Percentiles rank a stretch among this genome's conserved stretches.
These are phyloP conservation scores for Ophiostoma pallidulum DNA, from an alignment of 2,329 filamentous ascomycete genomes.

Conservation along the genomic window DNA sequence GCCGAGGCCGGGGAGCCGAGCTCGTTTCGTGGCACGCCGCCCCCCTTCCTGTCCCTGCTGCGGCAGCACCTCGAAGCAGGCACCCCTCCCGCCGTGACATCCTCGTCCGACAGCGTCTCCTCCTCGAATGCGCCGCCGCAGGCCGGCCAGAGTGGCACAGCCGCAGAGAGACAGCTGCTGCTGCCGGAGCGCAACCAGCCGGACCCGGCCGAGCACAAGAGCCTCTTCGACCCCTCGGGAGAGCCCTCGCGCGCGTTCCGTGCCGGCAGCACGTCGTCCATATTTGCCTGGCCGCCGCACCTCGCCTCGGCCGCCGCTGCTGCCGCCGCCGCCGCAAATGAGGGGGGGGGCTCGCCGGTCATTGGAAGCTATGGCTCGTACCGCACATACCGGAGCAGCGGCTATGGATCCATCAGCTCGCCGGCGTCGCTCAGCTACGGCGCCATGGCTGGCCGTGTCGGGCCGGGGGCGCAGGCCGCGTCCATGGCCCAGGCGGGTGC, in stretches of 20 bases:
- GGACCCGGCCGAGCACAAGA: conserved; percentile 33
- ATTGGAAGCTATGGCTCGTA: conserved; percentile 42
- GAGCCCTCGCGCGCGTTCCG: conserved; percentile 29
- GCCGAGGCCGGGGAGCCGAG: conserved; percentile 28
- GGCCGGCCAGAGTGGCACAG: conserved; percentile 13
- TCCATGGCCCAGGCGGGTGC: conserved; percentile 44
- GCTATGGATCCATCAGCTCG: conserved; percentile 46
- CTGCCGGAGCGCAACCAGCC: background rate
- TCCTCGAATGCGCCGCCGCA: conserved; percentile 1
- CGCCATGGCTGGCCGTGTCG: conserved; percentile 22
- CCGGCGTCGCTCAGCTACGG: conserved; percentile 17
- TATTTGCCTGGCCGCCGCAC: conserved; percentile 50
- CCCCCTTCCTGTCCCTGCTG: conserved; percentile 34
- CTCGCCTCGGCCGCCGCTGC: conserved; percentile 40
- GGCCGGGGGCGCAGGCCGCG: conserved; percentile 15
- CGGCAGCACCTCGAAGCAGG: conserved; percentile 41
- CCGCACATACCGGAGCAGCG: conserved; percentile 34
- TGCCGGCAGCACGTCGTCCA: conserved; percentile 31
- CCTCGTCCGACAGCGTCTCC: conserved; percentile 10
- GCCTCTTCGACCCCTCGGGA: conserved; percentile 23
- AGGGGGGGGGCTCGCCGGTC: conserved; percentile 3
- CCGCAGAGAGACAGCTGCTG: conserved; percentile 25
- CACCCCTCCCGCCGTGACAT: conserved; percentile 11
- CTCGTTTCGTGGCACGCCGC: conserved; percentile 17
- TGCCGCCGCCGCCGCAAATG: conserved; percentile 1